phyloP scores from a whole-genome alignment of 2,329 filamentous ascomycete species.

The Onygenales sp. region DNA sequence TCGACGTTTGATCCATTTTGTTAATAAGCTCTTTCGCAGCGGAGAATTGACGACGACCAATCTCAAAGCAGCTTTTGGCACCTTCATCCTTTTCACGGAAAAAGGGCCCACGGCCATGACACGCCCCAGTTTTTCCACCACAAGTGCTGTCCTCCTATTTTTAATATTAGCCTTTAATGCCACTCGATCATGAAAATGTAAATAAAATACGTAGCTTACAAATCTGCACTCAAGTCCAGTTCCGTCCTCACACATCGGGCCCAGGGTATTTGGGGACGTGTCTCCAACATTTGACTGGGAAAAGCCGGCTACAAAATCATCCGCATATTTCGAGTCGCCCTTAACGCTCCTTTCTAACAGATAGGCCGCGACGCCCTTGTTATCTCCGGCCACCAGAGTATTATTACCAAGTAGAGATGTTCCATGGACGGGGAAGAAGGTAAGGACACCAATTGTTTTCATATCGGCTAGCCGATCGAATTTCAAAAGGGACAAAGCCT shows the following conservation, averaged over 20 bases:
- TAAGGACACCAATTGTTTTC: conserved; percentile 70
- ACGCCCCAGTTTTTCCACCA: conserved; percentile 32
- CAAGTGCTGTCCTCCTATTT: conserved; percentile 70
- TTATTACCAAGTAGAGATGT: conserved; percentile 89
- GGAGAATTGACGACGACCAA: conserved; percentile 36
- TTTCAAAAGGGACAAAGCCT: conserved; percentile 67
- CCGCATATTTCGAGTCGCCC: conserved; percentile 45
- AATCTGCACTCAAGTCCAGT: conserved; percentile 45
- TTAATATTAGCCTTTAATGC: neutral
- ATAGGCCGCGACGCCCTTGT: conserved; percentile 86
- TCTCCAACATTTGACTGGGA: conserved; percentile 88
- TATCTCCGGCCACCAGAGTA: conserved; percentile 84
- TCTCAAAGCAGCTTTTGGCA: conserved; percentile 41
- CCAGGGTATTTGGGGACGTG: conserved; percentile 77
- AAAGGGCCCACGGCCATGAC: conserved; percentile 38
- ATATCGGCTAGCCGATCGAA: conserved; percentile 65
- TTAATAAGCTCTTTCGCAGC: conserved; percentile 46
- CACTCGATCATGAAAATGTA: neutral
- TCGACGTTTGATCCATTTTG: conserved; percentile 34
- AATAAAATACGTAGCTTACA: conserved; percentile 4
- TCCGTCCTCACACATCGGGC: conserved; percentile 83
- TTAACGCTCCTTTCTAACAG: conserved; percentile 65
- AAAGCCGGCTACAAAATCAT: conserved; percentile 79
- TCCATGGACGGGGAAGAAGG: conserved; percentile 88
- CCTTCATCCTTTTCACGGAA: conserved; percentile 36